These are phyloP conservation scores for Neopestalotiopsis clavispora DNA, from an alignment of 2,329 filamentous ascomycete species.

Conservation along the genomic window DNA sequence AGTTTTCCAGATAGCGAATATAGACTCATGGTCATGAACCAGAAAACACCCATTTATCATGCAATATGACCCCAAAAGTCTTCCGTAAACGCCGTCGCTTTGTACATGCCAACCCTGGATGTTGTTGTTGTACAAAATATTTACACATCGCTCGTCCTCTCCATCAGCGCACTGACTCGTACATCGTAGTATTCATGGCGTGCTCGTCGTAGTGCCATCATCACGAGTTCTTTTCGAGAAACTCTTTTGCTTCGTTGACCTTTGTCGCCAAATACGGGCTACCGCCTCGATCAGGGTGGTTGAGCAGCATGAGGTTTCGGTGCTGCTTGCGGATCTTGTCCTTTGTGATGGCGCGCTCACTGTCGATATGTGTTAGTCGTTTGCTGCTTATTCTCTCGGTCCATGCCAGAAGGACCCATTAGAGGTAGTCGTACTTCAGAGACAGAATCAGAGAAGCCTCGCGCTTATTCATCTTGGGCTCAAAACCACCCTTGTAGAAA, in stretches of 20 bases:
- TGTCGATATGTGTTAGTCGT: conserved; percentile 41
- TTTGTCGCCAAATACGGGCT: conserved; percentile 97
- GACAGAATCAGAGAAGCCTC: conserved; percentile 92
- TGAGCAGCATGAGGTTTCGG: conserved; percentile 92
- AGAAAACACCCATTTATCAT: conserved; percentile 16
- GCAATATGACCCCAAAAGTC: conserved; percentile 12
- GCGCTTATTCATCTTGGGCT: conserved; percentile 88
- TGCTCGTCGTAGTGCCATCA: not conserved
- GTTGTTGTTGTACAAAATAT: conserved; percentile 18
- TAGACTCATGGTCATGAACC: conserved; percentile 9
- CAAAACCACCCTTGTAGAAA: conserved; percentile 99
- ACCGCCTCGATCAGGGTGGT: conserved; percentile 96
- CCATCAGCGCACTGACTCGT: not conserved
- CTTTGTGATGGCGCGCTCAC: conserved; percentile 85
- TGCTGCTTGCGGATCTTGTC: conserved; percentile 96
- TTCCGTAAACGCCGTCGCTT: conserved; percentile 16
- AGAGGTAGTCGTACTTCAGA: conserved; percentile 68
- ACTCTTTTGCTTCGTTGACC: conserved; percentile 97
- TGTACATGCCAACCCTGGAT: conserved; percentile 19
- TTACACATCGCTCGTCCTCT: conserved; percentile 8
- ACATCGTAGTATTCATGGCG: not conserved
- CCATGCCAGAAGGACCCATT: not conserved
- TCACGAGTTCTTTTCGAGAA: conserved; percentile 75
- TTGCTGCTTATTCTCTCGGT: not conserved
- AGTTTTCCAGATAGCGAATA: conserved; percentile 2